Base-by-base conservation (phyloP, 805 yeast genomes). In the Cyberlindnera xishuangbannaensis region DNA sequence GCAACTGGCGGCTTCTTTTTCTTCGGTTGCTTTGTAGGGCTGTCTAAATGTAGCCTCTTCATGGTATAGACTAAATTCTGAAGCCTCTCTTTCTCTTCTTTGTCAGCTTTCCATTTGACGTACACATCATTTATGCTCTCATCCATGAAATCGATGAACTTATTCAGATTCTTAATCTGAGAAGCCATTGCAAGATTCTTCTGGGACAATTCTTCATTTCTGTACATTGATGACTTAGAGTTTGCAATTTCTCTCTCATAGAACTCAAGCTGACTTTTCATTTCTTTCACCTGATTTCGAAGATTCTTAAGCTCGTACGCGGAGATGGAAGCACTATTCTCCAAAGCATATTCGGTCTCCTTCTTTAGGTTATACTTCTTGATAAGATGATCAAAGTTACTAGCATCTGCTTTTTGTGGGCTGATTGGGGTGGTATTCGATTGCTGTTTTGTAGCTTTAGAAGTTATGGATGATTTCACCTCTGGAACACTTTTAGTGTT, bases 131-230 rank as follows among this genome's bases (percentile, higher is more conserved):
- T 34, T 37, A 41, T 33, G 19, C 38, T 41, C 6, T 34, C 16
- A 22, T 48, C 51, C 31, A 49, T 31, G 28, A 49, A 46, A 18
- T 39, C 35, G 24, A 41, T 32, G 26, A 36, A 49, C 13, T 37
- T 33, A 10, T 44, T 46, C 41, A 48, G 40, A 11, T 38, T 46
- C 20, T 33, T 22, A 15, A 45, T 27, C 18, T 48, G 43, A 6
- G 31, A 18, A 3, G 34, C 13, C 9, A 47, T 34, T 17, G 18
- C 18, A 7, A 17, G 8, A 17, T 44, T 47, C 21, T 30, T 33
- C 20, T 17, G 25, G 14, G 18, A 14, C 9, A 40, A 25, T 10
- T 36, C 40, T 6, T 34, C 38, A 15, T 37, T 34, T 6, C 16
- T 10, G n/a, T 20, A 23, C 11, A 24, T 18, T 3, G 33, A 21